Conservation (phyloP, 371 early-diverging fungal genomes). For the Dinochytrium kinnereticum region DNA sequence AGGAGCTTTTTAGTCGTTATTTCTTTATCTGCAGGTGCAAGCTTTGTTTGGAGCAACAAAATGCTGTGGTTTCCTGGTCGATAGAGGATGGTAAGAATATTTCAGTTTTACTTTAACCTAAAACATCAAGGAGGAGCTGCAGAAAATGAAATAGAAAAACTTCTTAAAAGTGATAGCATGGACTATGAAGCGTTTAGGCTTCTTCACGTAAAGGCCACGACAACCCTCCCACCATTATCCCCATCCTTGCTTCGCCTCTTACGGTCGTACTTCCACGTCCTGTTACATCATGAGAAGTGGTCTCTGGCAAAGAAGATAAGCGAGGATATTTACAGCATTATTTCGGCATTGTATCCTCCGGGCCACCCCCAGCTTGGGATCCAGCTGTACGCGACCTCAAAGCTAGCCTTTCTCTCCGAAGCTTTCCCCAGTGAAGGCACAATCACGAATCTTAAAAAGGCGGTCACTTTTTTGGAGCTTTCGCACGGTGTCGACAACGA, state of each 20-base stretch:
- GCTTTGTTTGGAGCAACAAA: not conserved
- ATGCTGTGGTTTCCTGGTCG: not conserved
- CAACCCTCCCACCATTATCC: not conserved
- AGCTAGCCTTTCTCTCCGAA: not conserved
- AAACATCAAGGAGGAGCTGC: too few species aligned
- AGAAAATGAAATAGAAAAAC: too few species aligned
- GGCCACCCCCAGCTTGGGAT: constrained; percentile 1
- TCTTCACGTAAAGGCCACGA: not conserved
- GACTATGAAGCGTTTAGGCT: too few species aligned
- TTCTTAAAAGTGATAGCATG: too few species aligned
- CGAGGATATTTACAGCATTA: not conserved
- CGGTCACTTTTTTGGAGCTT: not conserved
- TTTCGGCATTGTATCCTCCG: not conserved
- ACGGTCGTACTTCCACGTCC: not conserved
- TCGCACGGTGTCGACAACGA: not conserved
- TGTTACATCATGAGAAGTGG: not conserved
- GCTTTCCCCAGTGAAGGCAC: not conserved
- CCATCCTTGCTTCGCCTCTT: not conserved
- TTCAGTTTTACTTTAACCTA: too few species aligned
- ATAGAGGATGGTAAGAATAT: too few species aligned
- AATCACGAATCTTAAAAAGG: not conserved
- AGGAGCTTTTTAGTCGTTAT: not conserved
- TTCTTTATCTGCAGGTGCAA: not conserved
- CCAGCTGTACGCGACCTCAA: not conserved
- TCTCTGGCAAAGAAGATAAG: not conserved